Conservation (phyloP, 176 grass and related monocot species). For the Carex parvula region DNA sequence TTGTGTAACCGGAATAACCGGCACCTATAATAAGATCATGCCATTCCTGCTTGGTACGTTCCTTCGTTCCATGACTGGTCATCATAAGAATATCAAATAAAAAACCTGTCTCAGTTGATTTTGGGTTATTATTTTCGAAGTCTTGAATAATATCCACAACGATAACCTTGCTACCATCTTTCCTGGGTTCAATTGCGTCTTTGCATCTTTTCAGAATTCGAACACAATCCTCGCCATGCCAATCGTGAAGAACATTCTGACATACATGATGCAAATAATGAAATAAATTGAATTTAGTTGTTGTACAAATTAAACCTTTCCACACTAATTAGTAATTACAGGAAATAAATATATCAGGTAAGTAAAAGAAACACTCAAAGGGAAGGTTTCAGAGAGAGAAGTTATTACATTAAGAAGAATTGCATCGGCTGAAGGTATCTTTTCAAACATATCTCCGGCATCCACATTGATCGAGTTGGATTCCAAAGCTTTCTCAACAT, state of each 20-base stretch:
- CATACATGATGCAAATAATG: neutral
- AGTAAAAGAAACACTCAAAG: too few relatives aligned
- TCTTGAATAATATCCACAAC: constrained; percentile 10
- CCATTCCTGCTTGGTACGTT: constrained; percentile 4
- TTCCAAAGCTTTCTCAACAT: neutral
- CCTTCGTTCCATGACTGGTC: neutral
- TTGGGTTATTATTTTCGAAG: neutral
- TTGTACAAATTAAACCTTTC: neutral
- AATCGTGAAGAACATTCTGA: constrained; percentile 11
- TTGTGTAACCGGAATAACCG: neutral
- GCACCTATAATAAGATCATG: neutral
- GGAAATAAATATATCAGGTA: neutral
- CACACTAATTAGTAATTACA: neutral
- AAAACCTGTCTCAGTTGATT: neutral
- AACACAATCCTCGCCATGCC: constrained; percentile 12
- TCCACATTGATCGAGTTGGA: neutral
- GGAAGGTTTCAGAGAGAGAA: neutral
- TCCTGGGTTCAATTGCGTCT: neutral
- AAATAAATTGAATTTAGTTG: neutral
- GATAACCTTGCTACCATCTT: constrained; percentile 9
- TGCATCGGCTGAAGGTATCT: constrained; percentile 3
- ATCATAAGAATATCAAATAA: constrained; percentile 15
- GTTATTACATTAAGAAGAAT: neutral
- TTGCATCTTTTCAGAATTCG: constrained; percentile 14
- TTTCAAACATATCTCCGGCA: neutral